Evolutionary conservation across 768 basidiomycete species (phyloP), one percentile per base, ranked within the genome.

Genomic region (Daedaleopsis sinensis): DNA sequence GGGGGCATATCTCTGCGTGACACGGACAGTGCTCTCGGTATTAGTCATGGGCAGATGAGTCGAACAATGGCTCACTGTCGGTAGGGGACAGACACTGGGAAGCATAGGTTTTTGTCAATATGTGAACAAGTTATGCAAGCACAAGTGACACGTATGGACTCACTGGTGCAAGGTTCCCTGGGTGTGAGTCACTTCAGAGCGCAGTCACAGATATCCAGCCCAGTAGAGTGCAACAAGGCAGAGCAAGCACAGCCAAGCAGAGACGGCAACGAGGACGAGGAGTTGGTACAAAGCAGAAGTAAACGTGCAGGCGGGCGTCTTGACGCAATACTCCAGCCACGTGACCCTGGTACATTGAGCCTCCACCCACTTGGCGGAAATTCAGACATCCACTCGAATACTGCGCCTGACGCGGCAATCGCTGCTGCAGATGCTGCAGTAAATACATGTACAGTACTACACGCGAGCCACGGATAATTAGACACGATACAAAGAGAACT

Each of bases 1-100:
- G 96, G 96, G 68, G 96, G 96, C 87, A 99, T 90, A 72, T 99
- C 96, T 77, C 96, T 97, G 77, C 60, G 60, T 54, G 52, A 47
- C 57, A 27, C 52, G 47, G 46, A 42, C 51, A 61, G 64, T 58
- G 53, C 47, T 18, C 59, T 54, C 37, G 39, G 47, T 23, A 59
- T 46, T 51, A 48, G 43, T 39, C 46, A 50, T 44, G 37, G 43
- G 62, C 59, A n/a, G 58, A 60, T 46, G 51, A 48, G 61, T 53
- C 58, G 61, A 63, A 69, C 60, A 57, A 63, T 61, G 61, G 66
- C 87, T 67, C 72, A 89, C 88, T 89, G 86, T 79, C 84, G 77
- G 71, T 82, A 89, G 38, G 84, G 82, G 32, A 76, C 73, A 60
- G 85, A 79, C 86, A 87, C 84, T 86, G 72, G 47, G 66, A 50